Base-by-base conservation (phyloP, 2,329 filamentous ascomycete genomes). In the Karstenula rhodostoma region DNA sequence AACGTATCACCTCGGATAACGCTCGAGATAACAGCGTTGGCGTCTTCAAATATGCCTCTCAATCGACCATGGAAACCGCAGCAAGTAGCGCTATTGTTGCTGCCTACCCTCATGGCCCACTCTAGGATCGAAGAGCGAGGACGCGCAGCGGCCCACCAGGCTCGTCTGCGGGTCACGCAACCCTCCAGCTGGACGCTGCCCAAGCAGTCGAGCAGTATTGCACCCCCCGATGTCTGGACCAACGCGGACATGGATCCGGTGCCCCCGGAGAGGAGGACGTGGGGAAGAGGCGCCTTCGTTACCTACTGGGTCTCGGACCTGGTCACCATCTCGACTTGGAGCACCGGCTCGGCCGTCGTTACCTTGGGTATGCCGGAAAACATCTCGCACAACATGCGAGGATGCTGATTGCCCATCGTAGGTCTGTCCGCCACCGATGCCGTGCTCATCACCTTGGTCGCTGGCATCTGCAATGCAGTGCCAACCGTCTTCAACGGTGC, bases 231-330 rank as follows among this genome's bases (percentile, higher is more conserved):
- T 50, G 55, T 60, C 8, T 70, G 80, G 79, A 79, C 78, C 15
- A 33, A 33, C 10, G 29, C 29, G 29, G 29, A 33, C 29, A 33
- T 33, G 29, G 81, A 82, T 65, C 78, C 80, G 0, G 82, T 80
- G 13, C 81, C 81, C 17, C 49, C 79, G 12, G 79, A 83, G 40
- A 74, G 78, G 32, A 73, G 80, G 17, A 83, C 79, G 0, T 84
- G 82, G 82, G 77, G 77, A 1, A 74, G 74, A 1, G 76, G 76
- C 59, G 78, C 78, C 1, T 74, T 81, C 32, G 66, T 80, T 4
- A 78, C 78, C 1, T 84, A 80, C 65, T 84, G 82, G 82, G 77
- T 82, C 59, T 76, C 70, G 17, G 81, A 83, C 68, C 75, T 79
- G 10, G 69, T 67, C 2, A 61, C 44, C 2, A 61, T 59, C 15